Percentiles rank a stretch among this genome's conserved stretches.
phyloP scores from a whole-genome alignment of 176 grass and related monocot species.

The Hsuehochloa calcarea region DNA sequence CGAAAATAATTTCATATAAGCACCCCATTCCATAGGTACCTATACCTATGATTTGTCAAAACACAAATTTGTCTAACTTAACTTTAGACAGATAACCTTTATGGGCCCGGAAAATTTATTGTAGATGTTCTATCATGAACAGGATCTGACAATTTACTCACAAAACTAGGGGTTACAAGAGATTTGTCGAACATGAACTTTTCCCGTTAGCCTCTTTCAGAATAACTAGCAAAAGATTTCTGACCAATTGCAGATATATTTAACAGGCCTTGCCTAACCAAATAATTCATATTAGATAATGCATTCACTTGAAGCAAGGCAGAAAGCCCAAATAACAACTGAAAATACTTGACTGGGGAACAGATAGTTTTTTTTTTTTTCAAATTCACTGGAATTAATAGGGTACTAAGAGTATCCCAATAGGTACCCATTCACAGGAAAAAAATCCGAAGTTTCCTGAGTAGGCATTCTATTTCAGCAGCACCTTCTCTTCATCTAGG shows the following conservation, averaged over 20 bases:
- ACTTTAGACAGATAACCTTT: background rate
- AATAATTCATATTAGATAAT: background rate
- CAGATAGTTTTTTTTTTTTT: background rate
- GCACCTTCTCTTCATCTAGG: background rate
- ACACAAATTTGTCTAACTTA: background rate
- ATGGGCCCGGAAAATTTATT: background rate
- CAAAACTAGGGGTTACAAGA: background rate
- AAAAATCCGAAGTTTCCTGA: background rate
- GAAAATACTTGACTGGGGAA: background rate
- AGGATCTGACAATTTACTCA: background rate
- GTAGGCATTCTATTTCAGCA: background rate
- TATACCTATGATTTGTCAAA: background rate
- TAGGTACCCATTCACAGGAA: background rate
- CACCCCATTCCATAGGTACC: background rate
- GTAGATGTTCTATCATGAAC: background rate
- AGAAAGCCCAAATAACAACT: background rate
- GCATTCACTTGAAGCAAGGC: background rate
- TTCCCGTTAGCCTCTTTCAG: background rate
- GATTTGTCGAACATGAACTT: background rate
- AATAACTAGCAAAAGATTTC: background rate
- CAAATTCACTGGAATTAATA: background rate
- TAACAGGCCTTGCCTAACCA: background rate
- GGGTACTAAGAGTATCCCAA: background rate
- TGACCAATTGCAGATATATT: background rate
- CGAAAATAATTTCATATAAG: conserved; percentile 15